Evolutionary conservation across 495 filamentous ascomycete genomes (phyloP).

Genomic region (Lichenothelia convexa): DNA sequence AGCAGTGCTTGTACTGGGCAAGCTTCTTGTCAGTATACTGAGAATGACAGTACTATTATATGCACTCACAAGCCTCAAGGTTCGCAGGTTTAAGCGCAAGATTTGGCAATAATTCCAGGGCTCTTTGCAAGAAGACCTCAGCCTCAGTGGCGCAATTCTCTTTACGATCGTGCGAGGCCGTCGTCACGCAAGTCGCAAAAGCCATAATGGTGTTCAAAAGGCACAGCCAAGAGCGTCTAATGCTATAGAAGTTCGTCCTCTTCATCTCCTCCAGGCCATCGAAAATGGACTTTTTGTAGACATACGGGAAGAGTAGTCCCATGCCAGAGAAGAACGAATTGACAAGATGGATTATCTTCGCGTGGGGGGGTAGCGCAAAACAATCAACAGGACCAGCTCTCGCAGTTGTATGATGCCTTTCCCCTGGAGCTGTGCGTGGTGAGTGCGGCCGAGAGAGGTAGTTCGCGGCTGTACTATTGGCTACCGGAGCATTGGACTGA

Average conservation of each 20-base stretch:
- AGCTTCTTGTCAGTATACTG: background rate
- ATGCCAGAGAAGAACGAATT: slow-evolving; percentile 23
- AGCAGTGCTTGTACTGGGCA: slow-evolving; percentile 21
- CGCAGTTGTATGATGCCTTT: too few species aligned
- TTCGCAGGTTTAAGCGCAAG: slow-evolving; percentile 20
- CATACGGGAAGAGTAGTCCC: slow-evolving; percentile 24
- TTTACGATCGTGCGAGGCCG: background rate
- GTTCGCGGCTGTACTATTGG: too few species aligned
- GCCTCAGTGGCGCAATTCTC: slow-evolving; percentile 8
- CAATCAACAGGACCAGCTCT: too few species aligned
- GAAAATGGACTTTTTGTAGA: slow-evolving; percentile 20
- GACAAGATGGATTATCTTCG: slow-evolving; percentile 15
- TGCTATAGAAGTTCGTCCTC: slow-evolving; percentile 16
- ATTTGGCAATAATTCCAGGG: slow-evolving; percentile 9
- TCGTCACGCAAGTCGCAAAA: slow-evolving; percentile 15
- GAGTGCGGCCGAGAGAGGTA: too few species aligned
- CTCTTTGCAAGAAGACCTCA: slow-evolving; percentile 25
- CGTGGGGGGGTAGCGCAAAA: slow-evolving; percentile 16
- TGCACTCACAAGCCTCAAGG: slow-evolving; percentile 20
- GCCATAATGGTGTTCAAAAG: slow-evolving; percentile 18
- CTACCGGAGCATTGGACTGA: too few species aligned
- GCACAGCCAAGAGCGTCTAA: slow-evolving; percentile 21
- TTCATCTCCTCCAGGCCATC: slow-evolving; percentile 22
- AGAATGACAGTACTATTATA: background rate
- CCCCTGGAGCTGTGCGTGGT: too few species aligned